Conservation (phyloP, 75 land plant species). For the Cryptomeria japonica region DNA sequence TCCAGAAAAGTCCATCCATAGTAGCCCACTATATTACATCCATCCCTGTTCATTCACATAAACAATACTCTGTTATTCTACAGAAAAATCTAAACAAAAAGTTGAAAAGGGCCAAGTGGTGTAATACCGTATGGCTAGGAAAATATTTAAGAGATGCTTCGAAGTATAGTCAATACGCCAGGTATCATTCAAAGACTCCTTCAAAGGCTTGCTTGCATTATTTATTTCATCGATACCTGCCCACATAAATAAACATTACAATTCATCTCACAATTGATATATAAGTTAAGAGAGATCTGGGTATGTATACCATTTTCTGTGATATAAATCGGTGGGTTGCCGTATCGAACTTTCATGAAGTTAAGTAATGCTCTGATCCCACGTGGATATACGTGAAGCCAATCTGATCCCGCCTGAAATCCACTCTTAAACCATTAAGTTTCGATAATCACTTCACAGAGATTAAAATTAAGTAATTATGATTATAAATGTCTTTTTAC, state of each 20-base stretch:
- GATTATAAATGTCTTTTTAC: neutral
- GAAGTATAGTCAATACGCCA: neutral
- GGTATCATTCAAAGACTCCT: constrained; percentile 12
- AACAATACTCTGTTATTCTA: neutral
- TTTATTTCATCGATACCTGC: constrained; percentile 13
- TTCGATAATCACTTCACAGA: too few species aligned
- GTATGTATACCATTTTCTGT: constrained; percentile 39
- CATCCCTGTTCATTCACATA: constrained; percentile 15
- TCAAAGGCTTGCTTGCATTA: neutral
- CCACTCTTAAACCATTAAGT: neutral
- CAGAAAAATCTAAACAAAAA: neutral
- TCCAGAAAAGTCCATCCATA: constrained; percentile 48
- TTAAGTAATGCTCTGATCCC: constrained; percentile 25
- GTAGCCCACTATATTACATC: constrained; percentile 15
- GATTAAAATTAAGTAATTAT: neutral
- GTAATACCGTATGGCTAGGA: constrained; percentile 10
- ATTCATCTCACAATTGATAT: constrained; percentile 15
- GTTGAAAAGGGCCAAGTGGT: neutral
- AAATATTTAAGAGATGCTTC: neutral
- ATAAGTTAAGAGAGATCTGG: neutral
- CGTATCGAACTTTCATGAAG: constrained; percentile 19
- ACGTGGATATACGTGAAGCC: constrained; percentile 39
- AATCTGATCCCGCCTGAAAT: constrained; percentile 30
- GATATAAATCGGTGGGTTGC: constrained; percentile 35
- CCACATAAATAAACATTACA: neutral